Evolutionary conservation across 257 asterid genomes (phyloP).

Genomic region (Solanum stenotomum): DNA sequence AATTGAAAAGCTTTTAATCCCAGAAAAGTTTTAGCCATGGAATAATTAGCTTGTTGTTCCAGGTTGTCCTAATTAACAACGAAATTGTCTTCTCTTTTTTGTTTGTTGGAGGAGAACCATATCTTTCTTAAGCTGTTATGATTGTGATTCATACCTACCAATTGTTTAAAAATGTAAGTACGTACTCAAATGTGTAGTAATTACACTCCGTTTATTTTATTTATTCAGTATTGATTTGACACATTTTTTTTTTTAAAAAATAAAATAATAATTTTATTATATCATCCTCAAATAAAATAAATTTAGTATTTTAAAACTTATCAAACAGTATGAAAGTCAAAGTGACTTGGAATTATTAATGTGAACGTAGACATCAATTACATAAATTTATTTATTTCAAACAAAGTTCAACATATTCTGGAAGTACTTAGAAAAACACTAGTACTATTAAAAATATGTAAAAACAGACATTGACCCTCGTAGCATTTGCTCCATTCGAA

Average conservation of each 20-base stretch:
- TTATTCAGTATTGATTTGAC: too few relatives aligned
- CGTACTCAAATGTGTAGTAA: not conserved
- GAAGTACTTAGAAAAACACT: not conserved
- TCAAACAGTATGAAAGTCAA: not conserved
- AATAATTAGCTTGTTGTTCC: not conserved
- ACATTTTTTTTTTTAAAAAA: fast-evolving
- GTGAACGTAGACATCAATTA: not conserved
- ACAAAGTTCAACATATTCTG: not conserved
- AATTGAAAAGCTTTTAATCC: not conserved
- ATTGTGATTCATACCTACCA: conserved; percentile 20
- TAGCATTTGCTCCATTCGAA: not conserved
- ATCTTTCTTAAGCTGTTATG: conserved; percentile 11
- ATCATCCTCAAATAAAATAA: too few relatives aligned
- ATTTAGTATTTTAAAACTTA: too few relatives aligned
- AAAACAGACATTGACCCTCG: not conserved
- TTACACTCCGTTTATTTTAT: too few relatives aligned
- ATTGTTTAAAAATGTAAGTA: not conserved
- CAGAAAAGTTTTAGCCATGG: not conserved
- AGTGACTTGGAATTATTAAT: not conserved
- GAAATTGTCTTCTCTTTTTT: not conserved
- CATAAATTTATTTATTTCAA: not conserved
- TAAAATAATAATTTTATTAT: too few relatives aligned
- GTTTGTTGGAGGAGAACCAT: not conserved
- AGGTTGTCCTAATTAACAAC: conserved; percentile 2
- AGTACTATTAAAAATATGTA: not conserved